Conservation (phyloP, 345 rosid genomes). For the Diplotaxis tenuifolia region DNA sequence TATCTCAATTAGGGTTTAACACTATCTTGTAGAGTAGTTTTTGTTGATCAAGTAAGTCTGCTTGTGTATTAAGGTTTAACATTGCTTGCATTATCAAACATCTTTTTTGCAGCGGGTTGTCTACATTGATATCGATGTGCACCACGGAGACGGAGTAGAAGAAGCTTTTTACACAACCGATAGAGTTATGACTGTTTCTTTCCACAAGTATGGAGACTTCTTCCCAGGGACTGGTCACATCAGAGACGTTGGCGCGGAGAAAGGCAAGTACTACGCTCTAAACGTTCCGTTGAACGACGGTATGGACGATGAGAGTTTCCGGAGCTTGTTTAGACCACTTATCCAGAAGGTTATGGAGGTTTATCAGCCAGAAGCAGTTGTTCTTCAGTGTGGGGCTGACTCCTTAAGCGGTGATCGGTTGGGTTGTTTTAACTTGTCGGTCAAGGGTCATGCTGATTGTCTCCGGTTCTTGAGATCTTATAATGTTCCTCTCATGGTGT, state of each 20-base stretch:
- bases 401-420: constrained; percentile 92
- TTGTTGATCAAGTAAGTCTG: too few relatives aligned
- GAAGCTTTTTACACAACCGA: constrained; percentile 99
- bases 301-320: constrained; percentile 81
- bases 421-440: constrained; percentile 96
- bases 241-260: constrained; percentile 64
- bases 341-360: constrained; percentile 92
- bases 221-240: constrained; percentile 97
- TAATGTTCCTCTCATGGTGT: constrained; percentile 89
- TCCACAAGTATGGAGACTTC: constrained; percentile 95
- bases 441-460: constrained; percentile 97
- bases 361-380: constrained; percentile 97
- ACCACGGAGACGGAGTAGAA: constrained; percentile 98
- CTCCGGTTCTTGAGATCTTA: constrained; percentile 87
- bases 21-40: constrained; percentile 7
- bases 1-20: not conserved
- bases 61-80: too few relatives aligned
- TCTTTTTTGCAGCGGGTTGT: constrained; percentile 73
- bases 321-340: constrained; percentile 75
- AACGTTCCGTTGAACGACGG: constrained; percentile 94
- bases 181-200: constrained; percentile 98
- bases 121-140: constrained; percentile 93
- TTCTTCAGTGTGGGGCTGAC: constrained; percentile 99
- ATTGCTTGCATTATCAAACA: too few relatives aligned
- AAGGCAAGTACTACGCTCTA: constrained; percentile 84